Evolutionary conservation across 441 rosid species (phyloP), one percentile per base, ranked within the genome.

Genomic region (Melastoma candidum): DNA sequence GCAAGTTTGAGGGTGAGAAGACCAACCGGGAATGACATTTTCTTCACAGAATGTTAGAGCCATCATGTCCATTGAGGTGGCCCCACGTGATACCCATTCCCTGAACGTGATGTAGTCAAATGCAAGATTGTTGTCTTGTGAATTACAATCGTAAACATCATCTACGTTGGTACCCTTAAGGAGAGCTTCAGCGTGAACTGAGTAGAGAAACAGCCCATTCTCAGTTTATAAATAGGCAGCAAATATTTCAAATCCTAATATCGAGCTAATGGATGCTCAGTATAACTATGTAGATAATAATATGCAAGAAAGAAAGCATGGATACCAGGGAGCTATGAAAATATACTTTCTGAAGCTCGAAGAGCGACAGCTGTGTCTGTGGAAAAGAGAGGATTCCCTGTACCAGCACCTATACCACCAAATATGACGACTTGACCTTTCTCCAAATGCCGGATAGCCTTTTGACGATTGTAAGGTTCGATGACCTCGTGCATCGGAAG

Each of bases 371-470:
- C 84, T 24, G 97, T 85, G 66, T 92, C 98, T 1, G 97, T 83
- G 25, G 94, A 78, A 72, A 85, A 88, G 47, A 84, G 79, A 46
- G 97, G 97, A 63, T 85, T 92, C 58, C 85, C 92, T 53, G 74
- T 64, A 32, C 82, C 81, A 26, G 83, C 74, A 51, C 98, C 97
- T 44, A 88, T 70, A 25, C 97, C 97, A 57, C 97, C 97, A 63
- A 92, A 92, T 69, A 92, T 80, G 51, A 92, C 95, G 24, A 92
- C 98, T 77, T 92, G 80, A 55, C 97, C 94, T 68, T 92, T 92
- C 65, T 88, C 97, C 12, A 92, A 84, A 79, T 92, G 97, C 1
- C 86, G 72, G 11, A 87, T 84, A 26, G 97, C 97, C 48, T 74
- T 74, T 62, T 73, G 94, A 70, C 94, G 80, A 69, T 61, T 83